Base-by-base conservation (phyloP, 495 filamentous ascomycete genomes). In the Aspergillus heteromorphus region DNA sequence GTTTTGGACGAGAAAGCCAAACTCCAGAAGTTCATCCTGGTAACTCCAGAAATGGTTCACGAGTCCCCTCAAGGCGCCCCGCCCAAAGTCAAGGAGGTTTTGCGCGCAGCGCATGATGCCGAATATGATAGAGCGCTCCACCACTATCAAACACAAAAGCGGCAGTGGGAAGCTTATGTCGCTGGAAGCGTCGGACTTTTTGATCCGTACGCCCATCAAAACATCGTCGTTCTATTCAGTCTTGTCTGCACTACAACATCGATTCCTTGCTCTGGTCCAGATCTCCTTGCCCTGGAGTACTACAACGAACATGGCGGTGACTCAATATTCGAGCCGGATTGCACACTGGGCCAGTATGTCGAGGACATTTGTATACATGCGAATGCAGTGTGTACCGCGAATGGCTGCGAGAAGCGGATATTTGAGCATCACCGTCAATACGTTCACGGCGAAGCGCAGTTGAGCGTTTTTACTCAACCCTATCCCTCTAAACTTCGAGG, bases 101-200 rank as follows among this genome's bases (percentile, higher is more conserved):
- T 99, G 20, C 88, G 90, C 64, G 95, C 93, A 29, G 91, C 96
- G 14, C 91, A 97, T 68, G 88, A 96, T 62, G 89, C 91, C 14
- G 95, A 99, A 62, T 97, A 96, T 61, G 93, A 97, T 65, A 92
- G 92, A 69, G 92, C 92, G 10, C 69, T 95, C 30, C 89, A 97
- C 67, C 90, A 91, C 54, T 97, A 97, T 64, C 82, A 90, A 65
- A 97, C 92, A 0, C 93, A 97, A 67, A 95, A 90, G 53, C 80
- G 87, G 41, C 91, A 96, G 57, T 97, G 93, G 92, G 95, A 97
- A 59, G 87, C 88, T 18, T 95, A 95, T 55, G 83, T 96, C 6
- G 77, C 90, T 30, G 88, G 87, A 16, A 59, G 56, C 7, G 74
- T 84, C 49, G 86, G 92, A 60, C 77, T 97, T 6, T 99, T 97